phyloP scores from a whole-genome alignment of 768 basidiomycete genomes.

The Phylloporus scabripes region DNA sequence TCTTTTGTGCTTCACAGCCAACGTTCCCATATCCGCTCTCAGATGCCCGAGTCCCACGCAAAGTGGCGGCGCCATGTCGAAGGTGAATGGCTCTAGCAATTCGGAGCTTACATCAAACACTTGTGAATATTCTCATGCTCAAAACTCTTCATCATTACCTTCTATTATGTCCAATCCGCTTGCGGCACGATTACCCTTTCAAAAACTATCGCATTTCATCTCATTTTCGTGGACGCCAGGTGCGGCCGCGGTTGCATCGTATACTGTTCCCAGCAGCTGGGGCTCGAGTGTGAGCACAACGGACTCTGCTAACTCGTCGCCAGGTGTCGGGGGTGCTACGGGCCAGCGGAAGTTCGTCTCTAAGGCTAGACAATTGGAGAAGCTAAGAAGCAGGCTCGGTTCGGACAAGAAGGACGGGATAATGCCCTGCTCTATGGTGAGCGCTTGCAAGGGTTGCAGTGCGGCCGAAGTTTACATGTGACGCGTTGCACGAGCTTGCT shows the following conservation, averaged over 20 bases:
- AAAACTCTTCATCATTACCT: conserved; percentile 37
- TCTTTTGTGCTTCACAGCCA: conserved; percentile 33
- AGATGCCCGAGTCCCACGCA: conserved; percentile 37
- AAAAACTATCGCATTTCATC: conserved; percentile 56
- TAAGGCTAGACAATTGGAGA: conserved; percentile 62
- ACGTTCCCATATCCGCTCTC: conserved; percentile 24
- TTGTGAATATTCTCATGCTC: conserved; percentile 25
- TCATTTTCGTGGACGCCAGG: conserved; percentile 49
- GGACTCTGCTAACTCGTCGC: conserved; percentile 9
- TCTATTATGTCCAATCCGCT: conserved; percentile 49
- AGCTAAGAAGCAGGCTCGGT: conserved; percentile 52
- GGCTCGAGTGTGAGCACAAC: conserved; percentile 6
- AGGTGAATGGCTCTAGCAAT: conserved; percentile 27
- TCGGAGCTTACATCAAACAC: conserved; percentile 6
- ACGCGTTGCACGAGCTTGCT: conserved; percentile 11
- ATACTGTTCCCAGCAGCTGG: conserved; percentile 18
- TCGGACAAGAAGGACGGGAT: conserved; percentile 25
- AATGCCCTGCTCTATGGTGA: conserved; percentile 19
- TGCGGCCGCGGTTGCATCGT: conserved; percentile 26
- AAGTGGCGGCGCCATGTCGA: conserved; percentile 22
- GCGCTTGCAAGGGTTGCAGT: conserved; percentile 28
- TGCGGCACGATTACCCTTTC: conserved; percentile 53
- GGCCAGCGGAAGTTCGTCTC: conserved; percentile 45
- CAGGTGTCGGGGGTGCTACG: conserved; percentile 7
- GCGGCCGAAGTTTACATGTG: conserved; percentile 23